phyloP scores from a whole-genome alignment of 139 green algal species.

The Picochlorum sp. region DNA sequence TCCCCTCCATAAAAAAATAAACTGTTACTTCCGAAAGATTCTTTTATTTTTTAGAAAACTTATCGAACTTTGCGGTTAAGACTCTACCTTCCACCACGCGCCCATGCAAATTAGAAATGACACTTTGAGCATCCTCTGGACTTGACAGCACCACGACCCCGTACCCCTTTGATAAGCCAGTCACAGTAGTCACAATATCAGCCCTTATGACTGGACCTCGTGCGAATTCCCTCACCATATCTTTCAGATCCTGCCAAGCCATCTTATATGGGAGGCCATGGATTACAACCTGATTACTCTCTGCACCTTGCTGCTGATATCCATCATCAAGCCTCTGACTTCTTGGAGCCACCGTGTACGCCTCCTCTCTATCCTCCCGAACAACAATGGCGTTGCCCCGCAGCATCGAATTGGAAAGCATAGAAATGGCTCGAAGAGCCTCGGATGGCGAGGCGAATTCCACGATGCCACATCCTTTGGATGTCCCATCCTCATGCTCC shows the following conservation, averaged over 20 bases:
- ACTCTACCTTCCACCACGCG: conserved; percentile 23
- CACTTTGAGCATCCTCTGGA: not conserved
- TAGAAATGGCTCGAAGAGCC: conserved; percentile 49
- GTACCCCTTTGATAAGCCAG: conserved; percentile 15
- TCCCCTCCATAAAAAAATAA: too few relatives aligned
- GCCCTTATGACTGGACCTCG: conserved; percentile 37
- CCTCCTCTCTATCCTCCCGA: conserved; percentile 43
- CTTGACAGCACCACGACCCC: conserved; percentile 5
- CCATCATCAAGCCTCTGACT: not conserved
- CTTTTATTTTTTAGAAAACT: conserved; percentile 16
- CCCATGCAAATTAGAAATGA: conserved; percentile 21
- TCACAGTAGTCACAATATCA: conserved; percentile 31
- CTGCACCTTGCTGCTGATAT: not conserved
- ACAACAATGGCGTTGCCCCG: conserved; percentile 17
- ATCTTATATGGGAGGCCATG: conserved; percentile 52
- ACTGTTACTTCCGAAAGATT: not conserved
- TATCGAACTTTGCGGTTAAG: conserved; percentile 26
- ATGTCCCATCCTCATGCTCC: conserved; percentile 40
- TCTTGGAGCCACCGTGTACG: not conserved
- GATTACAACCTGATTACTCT: conserved; percentile 47
- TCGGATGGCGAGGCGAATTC: conserved; percentile 54
- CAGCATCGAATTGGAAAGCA: conserved; percentile 48
- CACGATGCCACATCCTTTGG: conserved; percentile 73
- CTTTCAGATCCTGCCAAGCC: conserved; percentile 53
- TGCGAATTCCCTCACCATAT: conserved; percentile 24